A percentile compares a stretch with the other conserved stretches of the same genome.
Conservation (phyloP, 805 yeast genomes). For the Myxozyma monticola region DNA sequence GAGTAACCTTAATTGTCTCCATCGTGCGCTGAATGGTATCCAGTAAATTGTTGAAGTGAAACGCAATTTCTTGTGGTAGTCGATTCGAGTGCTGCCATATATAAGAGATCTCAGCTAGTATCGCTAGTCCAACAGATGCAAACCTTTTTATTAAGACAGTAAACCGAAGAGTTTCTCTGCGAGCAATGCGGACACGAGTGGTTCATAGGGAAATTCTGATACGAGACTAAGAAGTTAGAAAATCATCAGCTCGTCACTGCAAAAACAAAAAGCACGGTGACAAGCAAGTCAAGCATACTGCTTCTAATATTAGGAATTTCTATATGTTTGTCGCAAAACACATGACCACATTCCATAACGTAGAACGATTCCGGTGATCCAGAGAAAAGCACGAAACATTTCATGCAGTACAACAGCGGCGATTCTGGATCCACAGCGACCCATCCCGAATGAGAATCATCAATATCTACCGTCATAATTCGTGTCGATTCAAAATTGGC, state of each 20-base stretch:
- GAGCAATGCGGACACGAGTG: constrained; percentile 20
- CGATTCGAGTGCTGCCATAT: neutral
- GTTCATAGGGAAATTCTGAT: constrained; percentile 11
- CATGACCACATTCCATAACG: constrained; percentile 19
- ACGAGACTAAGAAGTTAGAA: neutral
- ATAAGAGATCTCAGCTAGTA: neutral
- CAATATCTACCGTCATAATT: no score
- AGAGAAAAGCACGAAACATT: constrained; percentile 10
- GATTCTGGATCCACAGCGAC: constrained; percentile 3
- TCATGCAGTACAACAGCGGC: constrained; percentile 20
- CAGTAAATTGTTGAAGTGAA: constrained; percentile 14
- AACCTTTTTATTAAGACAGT: constrained; percentile 2
- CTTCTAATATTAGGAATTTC: constrained; percentile 5
- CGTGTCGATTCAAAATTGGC: no score
- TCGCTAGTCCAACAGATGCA: neutral
- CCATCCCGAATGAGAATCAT: constrained; percentile 2
- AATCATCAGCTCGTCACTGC: neutral
- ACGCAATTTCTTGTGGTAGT: constrained; percentile 16
- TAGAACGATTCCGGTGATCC: constrained; percentile 4
- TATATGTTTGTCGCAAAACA: constrained; percentile 17
- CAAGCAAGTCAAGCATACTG: constrained; percentile 1
- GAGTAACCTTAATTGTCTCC: constrained; percentile 14
- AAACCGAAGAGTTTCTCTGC: constrained; percentile 1
- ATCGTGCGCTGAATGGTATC: constrained; percentile 2
- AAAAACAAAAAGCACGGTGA: neutral